Base-by-base conservation (phyloP, 306 rosid genomes). In the Cicer pinnatifidum region DNA sequence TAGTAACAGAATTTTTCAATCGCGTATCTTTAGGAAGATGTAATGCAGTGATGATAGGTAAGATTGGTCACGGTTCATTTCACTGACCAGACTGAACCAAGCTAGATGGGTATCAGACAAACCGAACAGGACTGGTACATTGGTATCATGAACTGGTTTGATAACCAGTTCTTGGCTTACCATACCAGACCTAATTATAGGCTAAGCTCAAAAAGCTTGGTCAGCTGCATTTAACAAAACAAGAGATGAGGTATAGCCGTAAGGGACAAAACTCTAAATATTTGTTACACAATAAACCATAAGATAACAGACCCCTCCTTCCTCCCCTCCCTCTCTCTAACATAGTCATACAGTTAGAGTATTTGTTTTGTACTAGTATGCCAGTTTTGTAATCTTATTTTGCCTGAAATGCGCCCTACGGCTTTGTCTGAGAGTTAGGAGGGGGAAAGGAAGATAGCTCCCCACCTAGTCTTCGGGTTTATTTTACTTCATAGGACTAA, bases 21-120 rank as follows among this genome's bases (percentile, higher is more conserved):
- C 37, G 10, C 8, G 1, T 56, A 65, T 56, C 15, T 54, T 71
- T 48, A 11, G 17, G 66, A 28, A 41, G 11, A 40, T 35, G n/a
- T 46, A 79, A 80, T 47, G 9, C 2, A n/a, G 41, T 17, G 47
- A 47, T n/a, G 39, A 38, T 79, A 65, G 61, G 20, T 43, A 28
- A 38, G 19, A 19, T 17, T 38, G 20, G 68, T 13, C 68, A 64
- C 9, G 1, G 51, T 64, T 64, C 16, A 64, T n/a, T 17, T 60
- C 37, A 10, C 15, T 38, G 1, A 40, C 13, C 33, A 40, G 13
- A 63, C 69, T 6, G 9, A 64, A 64, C 37, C 37, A 64, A 41
- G 19, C 70, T 17, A 35, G 20, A 60, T 37, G 67, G 11, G n/a
- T 6, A 35, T 61, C 45, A 61, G 45, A 37, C 10, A 17, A 33